phyloP scores from a whole-genome alignment of 2,329 filamentous ascomycete species.

The Diaporthe velutina region DNA sequence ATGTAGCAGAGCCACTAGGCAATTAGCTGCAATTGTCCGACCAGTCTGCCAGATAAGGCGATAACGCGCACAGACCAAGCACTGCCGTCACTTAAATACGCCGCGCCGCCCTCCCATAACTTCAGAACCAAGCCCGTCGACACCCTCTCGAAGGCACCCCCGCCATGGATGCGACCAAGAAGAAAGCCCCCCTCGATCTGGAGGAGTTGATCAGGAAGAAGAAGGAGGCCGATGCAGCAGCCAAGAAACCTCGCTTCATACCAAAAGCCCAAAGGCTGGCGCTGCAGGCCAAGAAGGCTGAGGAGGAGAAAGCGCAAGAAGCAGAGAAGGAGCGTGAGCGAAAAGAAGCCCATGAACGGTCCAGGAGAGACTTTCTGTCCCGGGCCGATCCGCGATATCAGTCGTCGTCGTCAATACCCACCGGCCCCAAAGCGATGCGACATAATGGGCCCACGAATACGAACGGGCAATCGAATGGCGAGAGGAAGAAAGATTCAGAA shows the following conservation, averaged over 20 bases:
- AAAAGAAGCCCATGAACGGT: constrained; percentile 43
- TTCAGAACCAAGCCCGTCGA: background rate
- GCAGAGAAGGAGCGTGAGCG: constrained; percentile 70
- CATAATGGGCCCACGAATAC: constrained; percentile 41
- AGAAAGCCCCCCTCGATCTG: constrained; percentile 76
- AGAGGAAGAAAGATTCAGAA: constrained; percentile 30
- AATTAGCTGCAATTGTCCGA: background rate
- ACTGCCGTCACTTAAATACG: background rate
- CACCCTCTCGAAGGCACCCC: constrained; percentile 27
- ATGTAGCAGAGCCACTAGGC: background rate
- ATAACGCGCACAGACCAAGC: background rate
- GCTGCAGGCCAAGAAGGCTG: constrained; percentile 81
- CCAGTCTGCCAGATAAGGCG: background rate
- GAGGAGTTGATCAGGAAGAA: constrained; percentile 89
- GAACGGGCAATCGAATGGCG: constrained; percentile 44
- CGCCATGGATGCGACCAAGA: constrained; percentile 36
- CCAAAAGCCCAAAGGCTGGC: constrained; percentile 86
- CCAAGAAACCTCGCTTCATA: constrained; percentile 89
- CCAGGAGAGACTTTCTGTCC: constrained; percentile 42
- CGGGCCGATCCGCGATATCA: constrained; percentile 42
- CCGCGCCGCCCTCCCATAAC: background rate
- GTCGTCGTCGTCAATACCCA: constrained; percentile 65
- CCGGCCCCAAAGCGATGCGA: constrained; percentile 79
- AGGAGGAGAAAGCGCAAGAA: constrained; percentile 67
- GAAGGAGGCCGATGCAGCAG: constrained; percentile 85